Evolutionary conservation across 108 stramenopile genomes (phyloP).

Genomic region (Skeletonema potamos): DNA sequence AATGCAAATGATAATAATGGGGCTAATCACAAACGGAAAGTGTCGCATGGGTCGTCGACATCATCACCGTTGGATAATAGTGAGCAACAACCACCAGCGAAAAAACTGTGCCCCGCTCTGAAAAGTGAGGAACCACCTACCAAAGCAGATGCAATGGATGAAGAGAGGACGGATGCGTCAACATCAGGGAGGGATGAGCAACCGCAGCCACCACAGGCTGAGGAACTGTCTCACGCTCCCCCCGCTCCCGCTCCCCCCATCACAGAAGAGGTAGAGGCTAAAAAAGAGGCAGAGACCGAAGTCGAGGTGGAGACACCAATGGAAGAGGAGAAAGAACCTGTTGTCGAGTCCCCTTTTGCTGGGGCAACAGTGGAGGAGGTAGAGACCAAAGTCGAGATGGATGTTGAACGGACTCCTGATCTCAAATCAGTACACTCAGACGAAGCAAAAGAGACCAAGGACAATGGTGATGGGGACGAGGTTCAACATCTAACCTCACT

Average conservation of each 20-base stretch:
- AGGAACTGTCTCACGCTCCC: background rate
- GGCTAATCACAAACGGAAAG: background rate
- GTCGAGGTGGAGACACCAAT: background rate
- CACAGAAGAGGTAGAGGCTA: background rate
- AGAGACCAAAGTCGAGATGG: background rate
- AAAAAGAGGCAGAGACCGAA: background rate
- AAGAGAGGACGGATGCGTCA: background rate
- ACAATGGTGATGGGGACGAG: background rate
- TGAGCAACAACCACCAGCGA: background rate
- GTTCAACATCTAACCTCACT: background rate
- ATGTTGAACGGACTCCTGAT: background rate
- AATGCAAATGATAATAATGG: background rate
- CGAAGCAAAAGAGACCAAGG: background rate
- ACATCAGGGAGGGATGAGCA: background rate
- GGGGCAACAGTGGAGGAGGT: background rate
- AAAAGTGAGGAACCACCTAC: conserved; percentile 2
- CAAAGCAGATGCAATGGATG: background rate
- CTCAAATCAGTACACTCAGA: background rate
- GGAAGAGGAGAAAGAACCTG: background rate
- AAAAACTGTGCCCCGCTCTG: background rate
- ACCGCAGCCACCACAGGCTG: background rate
- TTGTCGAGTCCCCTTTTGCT: background rate
- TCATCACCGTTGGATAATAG: background rate
- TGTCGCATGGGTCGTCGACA: background rate
- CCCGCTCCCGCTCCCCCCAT: background rate